Base-by-base conservation (phyloP, 805 yeast species). In the Helenozyma rhizophorensis region DNA sequence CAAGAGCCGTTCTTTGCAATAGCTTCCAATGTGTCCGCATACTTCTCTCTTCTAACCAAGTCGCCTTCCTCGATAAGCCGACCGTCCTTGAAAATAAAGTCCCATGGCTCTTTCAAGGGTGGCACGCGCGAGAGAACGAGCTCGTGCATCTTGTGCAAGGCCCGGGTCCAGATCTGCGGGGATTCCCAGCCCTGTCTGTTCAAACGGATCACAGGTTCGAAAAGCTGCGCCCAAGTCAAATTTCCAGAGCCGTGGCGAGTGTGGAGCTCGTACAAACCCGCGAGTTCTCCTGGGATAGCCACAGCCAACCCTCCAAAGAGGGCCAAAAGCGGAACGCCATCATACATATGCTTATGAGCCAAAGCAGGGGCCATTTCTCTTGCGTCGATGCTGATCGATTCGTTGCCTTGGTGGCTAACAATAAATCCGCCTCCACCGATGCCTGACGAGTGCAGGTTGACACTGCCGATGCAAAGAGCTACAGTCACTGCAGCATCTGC, bases 401-500 rank as follows among this genome's bases (percentile, higher is more conserved):
- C 68, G 6, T 70, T 33, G 10, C 37, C 40, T 15, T 45, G 36
- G 11, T 51, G 43, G 39, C 63, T 56, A 9, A 60, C 72, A 27
- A 83, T 81, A 47, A 75, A 87, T 0, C 83, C 86, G 8, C 98
- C 97, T 4, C 97, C 97, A 6, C 97, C 96, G 26, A 90, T 80
- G 0, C 97, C 96, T 2, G 95, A 80, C 37, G 81, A 80, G 62
- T 82, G 86, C 42, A 87, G 79, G 51, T 85, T 84, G 14, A 86
- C 60, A 33, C 84, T 70, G 2, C 97, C 97, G 21, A 90, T 77
- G 52, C 98, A 90, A 18, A 90, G 65, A 0, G 95, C 86, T 9
- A 85, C 83, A 0, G 95, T 82, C 2, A 90, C 81, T 0, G 95
- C 85, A 0, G 96, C 95, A 54, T 90, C 98, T 0, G 95, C 96